These are phyloP conservation scores for Komagataea norvegica DNA, from an alignment of 1,139 yeast species.

Conservation along the genomic window DNA sequence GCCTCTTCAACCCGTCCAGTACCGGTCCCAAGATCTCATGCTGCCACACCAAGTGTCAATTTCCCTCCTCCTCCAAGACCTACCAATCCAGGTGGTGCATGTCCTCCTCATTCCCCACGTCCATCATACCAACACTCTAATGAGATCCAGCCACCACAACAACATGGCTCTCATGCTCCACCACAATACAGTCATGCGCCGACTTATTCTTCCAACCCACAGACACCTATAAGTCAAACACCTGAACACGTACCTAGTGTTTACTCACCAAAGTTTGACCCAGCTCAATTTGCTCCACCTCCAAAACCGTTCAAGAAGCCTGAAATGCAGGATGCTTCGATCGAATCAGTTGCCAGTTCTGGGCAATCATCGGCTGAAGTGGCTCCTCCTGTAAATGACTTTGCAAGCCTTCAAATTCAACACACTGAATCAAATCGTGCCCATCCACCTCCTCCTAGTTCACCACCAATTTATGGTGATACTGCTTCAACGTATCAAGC, in stretches of 20 bases:
- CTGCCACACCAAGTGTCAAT: not conserved
- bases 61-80: slow-evolving; percentile 18
- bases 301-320: slow-evolving; percentile 28
- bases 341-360: no score
- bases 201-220: slow-evolving; percentile 1
- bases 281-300: slow-evolving; percentile 27
- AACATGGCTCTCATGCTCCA: not conserved
- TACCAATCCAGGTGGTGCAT: not conserved
- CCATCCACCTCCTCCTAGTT: no score
- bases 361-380: no score
- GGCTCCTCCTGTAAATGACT: no score
- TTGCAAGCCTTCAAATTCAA: no score
- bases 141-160: no score
- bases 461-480: no score
- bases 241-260: not conserved
- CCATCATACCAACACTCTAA: no score
- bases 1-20: slow-evolving; percentile 5
- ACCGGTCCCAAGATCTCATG: not conserved
- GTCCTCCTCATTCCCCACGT: no score
- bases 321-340: not conserved
- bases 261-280: not conserved
- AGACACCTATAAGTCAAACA: not conserved
- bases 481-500: no score
- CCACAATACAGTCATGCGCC: slow-evolving; percentile 2
- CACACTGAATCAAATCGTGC: no score